phyloP scores from a whole-genome alignment of 176 grass and related monocot genomes.

The Aegilops tauschii region DNA sequence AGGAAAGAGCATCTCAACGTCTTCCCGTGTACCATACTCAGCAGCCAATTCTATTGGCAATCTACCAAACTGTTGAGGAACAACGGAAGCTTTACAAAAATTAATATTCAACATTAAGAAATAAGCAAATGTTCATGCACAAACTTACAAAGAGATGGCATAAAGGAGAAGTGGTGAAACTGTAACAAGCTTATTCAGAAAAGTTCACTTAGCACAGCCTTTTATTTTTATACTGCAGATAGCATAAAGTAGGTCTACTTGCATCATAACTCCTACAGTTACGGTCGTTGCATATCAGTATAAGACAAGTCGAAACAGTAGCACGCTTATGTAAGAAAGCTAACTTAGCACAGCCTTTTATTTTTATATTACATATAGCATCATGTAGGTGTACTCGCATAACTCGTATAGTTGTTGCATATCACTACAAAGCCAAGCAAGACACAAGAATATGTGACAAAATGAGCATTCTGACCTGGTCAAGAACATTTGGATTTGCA shows the following conservation, averaged over 20 bases:
- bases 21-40: not conserved
- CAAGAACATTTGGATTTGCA: not conserved
- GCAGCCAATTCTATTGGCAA: conserved; percentile 32
- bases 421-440: too few relatives aligned
- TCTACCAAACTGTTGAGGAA: conserved; percentile 26
- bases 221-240: not conserved
- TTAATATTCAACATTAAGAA: not conserved
- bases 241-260: not conserved
- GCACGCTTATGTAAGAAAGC: not conserved
- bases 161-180: not conserved
- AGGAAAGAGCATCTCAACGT: conserved; percentile 45
- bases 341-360: not conserved
- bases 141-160: not conserved
- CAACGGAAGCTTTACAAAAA: not conserved
- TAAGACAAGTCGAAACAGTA: not conserved
- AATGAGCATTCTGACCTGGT: not conserved
- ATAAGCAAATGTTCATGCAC: not conserved
- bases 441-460: not conserved
- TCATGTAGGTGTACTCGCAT: not conserved
- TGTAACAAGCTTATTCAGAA: not conserved
- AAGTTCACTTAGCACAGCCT: not conserved
- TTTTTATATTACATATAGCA: not conserved
- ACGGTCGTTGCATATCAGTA: not conserved
- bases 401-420: not conserved
- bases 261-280: not conserved